Percentiles rank a stretch among this genome's conserved stretches.
Conservation (phyloP, 1,284 basidiomycete species). For the Prillingera fragicola region DNA sequence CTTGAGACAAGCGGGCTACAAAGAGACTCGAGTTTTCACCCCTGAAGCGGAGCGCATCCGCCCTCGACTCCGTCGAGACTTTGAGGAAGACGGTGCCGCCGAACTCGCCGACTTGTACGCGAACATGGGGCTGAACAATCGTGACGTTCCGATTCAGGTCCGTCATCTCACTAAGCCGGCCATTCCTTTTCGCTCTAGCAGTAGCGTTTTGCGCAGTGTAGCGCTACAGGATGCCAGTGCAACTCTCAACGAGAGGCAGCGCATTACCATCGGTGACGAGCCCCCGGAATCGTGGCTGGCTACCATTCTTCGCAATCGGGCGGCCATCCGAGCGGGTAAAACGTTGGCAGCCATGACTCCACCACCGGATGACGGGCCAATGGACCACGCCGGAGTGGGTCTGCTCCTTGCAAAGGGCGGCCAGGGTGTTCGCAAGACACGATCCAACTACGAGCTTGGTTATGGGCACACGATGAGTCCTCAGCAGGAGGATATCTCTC, state of each 20-base stretch:
- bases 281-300: slow-evolving; percentile 24
- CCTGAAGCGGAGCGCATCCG: slow-evolving; percentile 63
- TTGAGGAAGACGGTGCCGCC: slow-evolving; percentile 29
- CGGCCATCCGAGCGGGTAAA: slow-evolving; percentile 11
- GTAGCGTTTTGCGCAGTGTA: slow-evolving; percentile 17
- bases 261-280: not conserved
- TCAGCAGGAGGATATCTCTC: slow-evolving; percentile 28
- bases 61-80: slow-evolving; percentile 23
- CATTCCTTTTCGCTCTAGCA: slow-evolving; percentile 13
- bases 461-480: slow-evolving; percentile 27
- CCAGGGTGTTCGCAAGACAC: slow-evolving; percentile 33
- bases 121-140: slow-evolving; percentile 29
- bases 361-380: slow-evolving; percentile 6
- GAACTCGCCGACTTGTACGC: slow-evolving; percentile 34
- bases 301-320: slow-evolving; percentile 3
- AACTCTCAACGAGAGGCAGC: slow-evolving; percentile 1
- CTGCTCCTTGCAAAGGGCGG: slow-evolving; percentile 30
- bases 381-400: slow-evolving; percentile 20
- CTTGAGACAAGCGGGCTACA: slow-evolving; percentile 76
- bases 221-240: slow-evolving; percentile 14
- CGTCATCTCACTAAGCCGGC: slow-evolving; percentile 12
- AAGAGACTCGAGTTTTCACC: slow-evolving; percentile 78
- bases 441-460: slow-evolving; percentile 32
- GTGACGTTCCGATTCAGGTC: slow-evolving; percentile 7
- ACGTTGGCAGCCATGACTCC: slow-evolving; percentile 14